phyloP scores from a whole-genome alignment of 2,329 filamentous ascomycete genomes.

The Akanthomyces muscarius region DNA sequence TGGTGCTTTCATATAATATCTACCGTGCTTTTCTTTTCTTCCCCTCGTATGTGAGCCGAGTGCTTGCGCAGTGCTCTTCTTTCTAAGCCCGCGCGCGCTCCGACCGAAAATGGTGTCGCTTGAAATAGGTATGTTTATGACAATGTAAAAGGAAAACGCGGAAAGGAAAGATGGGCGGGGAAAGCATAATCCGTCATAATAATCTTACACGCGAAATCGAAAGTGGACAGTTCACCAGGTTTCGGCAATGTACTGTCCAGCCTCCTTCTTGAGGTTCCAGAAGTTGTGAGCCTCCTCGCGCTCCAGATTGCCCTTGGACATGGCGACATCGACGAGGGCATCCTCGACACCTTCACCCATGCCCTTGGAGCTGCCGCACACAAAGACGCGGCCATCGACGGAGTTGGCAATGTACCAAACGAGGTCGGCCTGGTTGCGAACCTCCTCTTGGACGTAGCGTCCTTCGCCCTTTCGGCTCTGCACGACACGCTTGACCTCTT shows the following conservation, averaged over 20 bases:
- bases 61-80: slow-evolving; percentile 14
- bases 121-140: slow-evolving; percentile 1
- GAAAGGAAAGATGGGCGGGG: neutral
- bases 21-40: neutral
- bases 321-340: slow-evolving; percentile 83
- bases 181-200: neutral
- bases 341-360: slow-evolving; percentile 93
- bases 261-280: slow-evolving; percentile 88
- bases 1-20: slow-evolving; percentile 9
- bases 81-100: neutral
- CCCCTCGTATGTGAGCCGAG: neutral
- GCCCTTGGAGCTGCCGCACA: slow-evolving; percentile 90
- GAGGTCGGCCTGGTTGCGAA: slow-evolving; percentile 84
- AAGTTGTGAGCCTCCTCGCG: slow-evolving; percentile 78
- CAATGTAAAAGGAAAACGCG: neutral
- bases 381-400: slow-evolving; percentile 92
- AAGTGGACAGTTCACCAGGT: slow-evolving; percentile 48
- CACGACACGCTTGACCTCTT: slow-evolving; percentile 77
- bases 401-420: slow-evolving; percentile 98
- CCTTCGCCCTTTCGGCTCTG: slow-evolving; percentile 73
- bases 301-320: slow-evolving; percentile 85
- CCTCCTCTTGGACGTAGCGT: slow-evolving; percentile 95
- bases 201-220: neutral
- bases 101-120: neutral
- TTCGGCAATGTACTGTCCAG: slow-evolving; percentile 91